These are phyloP conservation scores for Scytalidium lignicola DNA, from an alignment of 2,329 filamentous ascomycete genomes.

Conservation along the genomic window DNA sequence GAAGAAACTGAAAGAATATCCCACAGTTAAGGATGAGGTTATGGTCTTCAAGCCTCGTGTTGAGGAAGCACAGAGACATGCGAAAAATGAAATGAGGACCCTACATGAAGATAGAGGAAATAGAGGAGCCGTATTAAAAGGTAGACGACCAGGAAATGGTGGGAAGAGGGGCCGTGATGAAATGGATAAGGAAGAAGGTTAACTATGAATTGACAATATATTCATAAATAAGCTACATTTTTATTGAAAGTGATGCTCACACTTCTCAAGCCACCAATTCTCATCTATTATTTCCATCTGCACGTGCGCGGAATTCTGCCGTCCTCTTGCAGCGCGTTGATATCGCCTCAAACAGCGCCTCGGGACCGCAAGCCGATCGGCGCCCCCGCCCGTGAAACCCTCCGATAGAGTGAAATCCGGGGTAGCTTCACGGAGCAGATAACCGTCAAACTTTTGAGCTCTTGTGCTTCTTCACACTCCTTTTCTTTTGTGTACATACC, in stretches of 20 bases:
- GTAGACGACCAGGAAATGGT: constrained; percentile 43
- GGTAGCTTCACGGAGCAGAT: not conserved
- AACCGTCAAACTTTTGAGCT: not conserved
- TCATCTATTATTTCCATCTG: not conserved
- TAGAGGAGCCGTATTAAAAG: constrained; percentile 40
- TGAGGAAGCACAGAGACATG: constrained; percentile 76
- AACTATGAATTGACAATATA: not conserved
- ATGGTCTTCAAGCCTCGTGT: constrained; percentile 75
- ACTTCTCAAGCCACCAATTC: not conserved
- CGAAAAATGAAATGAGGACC: constrained; percentile 76
- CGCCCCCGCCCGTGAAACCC: not conserved
- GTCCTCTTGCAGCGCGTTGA: not conserved
- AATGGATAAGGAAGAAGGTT: constrained; percentile 32
- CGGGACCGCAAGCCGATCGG: not conserved
- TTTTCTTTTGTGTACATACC: not conserved
- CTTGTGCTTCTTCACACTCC: not conserved
- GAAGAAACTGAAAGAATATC: constrained; percentile 67
- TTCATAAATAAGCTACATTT: not conserved
- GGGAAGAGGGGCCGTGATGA: constrained; percentile 47
- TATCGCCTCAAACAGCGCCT: not conserved
- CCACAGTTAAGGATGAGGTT: constrained; percentile 73
- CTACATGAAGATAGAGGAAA: constrained; percentile 62
- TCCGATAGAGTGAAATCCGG: not conserved
- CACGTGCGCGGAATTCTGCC: not conserved
- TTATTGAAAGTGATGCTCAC: not conserved